Evolutionary conservation across 176 grass and related monocot species (phyloP).

Genomic region (Oryza meridionalis): DNA sequence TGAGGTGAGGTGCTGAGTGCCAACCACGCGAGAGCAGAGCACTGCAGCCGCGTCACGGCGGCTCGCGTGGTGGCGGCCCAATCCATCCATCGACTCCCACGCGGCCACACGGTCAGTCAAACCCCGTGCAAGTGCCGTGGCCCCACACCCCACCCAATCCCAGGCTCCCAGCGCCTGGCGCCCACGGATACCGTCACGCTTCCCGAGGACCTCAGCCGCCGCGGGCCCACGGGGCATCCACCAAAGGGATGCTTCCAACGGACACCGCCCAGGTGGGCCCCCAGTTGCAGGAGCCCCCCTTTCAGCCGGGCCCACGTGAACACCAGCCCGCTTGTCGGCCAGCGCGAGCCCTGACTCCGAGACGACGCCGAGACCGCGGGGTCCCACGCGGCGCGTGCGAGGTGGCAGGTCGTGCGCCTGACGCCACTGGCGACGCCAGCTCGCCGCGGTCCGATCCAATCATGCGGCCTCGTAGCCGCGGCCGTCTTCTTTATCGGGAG

Average conservation of each 20-base stretch:
- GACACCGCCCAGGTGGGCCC: slow-evolving; percentile 27
- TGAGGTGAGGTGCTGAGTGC: too few species aligned
- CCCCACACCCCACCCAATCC: neutral
- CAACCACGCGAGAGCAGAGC: too few species aligned
- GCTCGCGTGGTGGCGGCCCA: too few species aligned
- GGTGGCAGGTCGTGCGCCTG: slow-evolving; percentile 28
- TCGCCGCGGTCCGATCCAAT: slow-evolving; percentile 32
- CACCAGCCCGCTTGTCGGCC: neutral
- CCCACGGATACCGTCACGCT: neutral
- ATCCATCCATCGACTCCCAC: neutral
- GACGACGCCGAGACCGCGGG: neutral
- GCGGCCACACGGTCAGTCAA: neutral
- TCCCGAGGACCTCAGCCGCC: slow-evolving; percentile 15
- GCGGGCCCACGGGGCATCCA: neutral
- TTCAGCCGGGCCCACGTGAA: neutral
- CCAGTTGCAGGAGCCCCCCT: neutral
- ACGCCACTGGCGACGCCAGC: slow-evolving; percentile 34
- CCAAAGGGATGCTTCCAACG: slow-evolving; percentile 31
- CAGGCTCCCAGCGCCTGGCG: neutral
- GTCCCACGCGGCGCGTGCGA: neutral
- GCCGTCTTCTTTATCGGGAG: neutral
- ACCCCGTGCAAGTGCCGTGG: neutral
- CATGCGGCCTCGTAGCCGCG: neutral
- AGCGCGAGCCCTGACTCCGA: neutral
- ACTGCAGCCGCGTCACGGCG: neutral